Percentiles rank a stretch among this genome's conserved stretches.
These are phyloP conservation scores for Aspergillus heteromorphus DNA, from an alignment of 495 filamentous ascomycete species.

Conservation along the genomic window DNA sequence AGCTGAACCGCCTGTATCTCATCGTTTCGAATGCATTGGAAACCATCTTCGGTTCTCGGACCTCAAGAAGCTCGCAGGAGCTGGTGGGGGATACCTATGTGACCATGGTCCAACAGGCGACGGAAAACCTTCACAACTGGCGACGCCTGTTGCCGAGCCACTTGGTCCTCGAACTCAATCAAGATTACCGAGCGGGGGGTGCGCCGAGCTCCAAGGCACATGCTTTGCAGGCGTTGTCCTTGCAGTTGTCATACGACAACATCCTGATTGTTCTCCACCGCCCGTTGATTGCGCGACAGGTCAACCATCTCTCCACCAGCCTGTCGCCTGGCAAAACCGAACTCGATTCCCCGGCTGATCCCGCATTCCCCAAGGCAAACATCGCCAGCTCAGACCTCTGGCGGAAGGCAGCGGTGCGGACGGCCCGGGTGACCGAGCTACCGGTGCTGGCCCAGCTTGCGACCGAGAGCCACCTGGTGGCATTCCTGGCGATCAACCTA, in stretches of 20 bases:
- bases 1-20: conserved; percentile 28
- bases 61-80: conserved; percentile 14
- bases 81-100: conserved; percentile 16
- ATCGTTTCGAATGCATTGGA: conserved; percentile 27
- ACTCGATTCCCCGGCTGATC: background rate
- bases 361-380: background rate
- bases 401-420: conserved; percentile 27
- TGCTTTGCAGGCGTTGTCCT: conserved; percentile 23
- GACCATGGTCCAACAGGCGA: conserved; percentile 17
- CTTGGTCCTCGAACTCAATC: conserved; percentile 17
- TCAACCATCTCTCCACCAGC: conserved; percentile 18
- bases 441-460: conserved; percentile 22
- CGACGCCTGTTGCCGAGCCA: conserved; percentile 16
- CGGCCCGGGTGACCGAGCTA: conserved; percentile 23
- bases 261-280: conserved; percentile 30
- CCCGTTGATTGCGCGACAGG: conserved; percentile 24
- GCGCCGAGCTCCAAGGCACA: conserved; percentile 17
- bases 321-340: conserved; percentile 1
- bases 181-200: conserved; percentile 15
- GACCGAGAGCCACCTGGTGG: conserved; percentile 26
- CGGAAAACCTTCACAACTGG: conserved; percentile 21
- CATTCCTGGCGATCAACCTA: conserved; percentile 32
- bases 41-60: conserved; percentile 25
- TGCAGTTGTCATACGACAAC: conserved; percentile 33
- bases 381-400: conserved; percentile 20